Evolutionary conservation across 2,329 filamentous ascomycete species (phyloP).

Genomic region (Ophiostoma piceae): DNA sequence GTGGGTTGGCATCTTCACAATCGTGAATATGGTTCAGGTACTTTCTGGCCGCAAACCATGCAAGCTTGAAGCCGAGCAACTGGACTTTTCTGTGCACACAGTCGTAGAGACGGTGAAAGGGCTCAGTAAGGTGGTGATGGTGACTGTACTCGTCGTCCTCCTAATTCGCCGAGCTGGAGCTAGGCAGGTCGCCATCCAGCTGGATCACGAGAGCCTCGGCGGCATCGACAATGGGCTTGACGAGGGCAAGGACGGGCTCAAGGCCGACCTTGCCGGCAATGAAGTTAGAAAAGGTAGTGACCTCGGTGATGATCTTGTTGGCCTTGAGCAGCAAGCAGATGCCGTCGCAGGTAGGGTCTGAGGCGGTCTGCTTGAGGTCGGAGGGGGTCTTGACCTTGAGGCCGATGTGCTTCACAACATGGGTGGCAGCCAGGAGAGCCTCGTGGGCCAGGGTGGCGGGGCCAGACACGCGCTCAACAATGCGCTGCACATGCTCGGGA

Average conservation of each 20-base stretch:
- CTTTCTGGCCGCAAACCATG: constrained; percentile 9
- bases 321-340: constrained; percentile 20
- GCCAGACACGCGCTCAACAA: constrained; percentile 4
- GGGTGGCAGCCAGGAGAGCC: constrained; percentile 1
- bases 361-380: neutral
- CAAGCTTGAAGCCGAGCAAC: neutral
- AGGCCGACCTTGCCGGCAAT: constrained; percentile 17
- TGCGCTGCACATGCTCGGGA: neutral
- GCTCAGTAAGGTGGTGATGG: neutral
- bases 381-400: constrained; percentile 11
- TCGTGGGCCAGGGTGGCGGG: neutral
- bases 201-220: constrained; percentile 18
- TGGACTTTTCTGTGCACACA: neutral
- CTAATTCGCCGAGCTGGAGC: neutral
- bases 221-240: constrained; percentile 18
- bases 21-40: constrained; percentile 3
- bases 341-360: constrained; percentile 16
- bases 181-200: constrained; percentile 16
- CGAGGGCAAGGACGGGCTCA: neutral
- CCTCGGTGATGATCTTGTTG: constrained; percentile 17
- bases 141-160: neutral
- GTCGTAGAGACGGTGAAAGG: neutral
- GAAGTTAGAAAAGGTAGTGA: neutral
- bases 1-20: neutral
- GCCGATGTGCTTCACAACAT: neutral